phyloP scores from a whole-genome alignment of 169 alveolate genomes.

The Plasmodium sp. region DNA sequence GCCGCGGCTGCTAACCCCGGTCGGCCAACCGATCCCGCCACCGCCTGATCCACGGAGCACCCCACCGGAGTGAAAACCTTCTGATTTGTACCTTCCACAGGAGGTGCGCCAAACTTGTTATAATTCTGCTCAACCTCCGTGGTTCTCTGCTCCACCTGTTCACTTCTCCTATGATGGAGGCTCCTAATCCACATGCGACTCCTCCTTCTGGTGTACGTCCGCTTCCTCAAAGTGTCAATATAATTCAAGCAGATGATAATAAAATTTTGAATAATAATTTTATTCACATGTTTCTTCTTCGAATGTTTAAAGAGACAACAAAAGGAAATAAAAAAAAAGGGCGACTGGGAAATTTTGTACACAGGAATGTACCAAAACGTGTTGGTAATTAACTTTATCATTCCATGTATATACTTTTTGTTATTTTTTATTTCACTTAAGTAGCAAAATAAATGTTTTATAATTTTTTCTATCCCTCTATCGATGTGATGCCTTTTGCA shows the following conservation, averaged over 20 bases:
- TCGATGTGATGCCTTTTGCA: conserved; percentile 39
- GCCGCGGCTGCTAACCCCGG: not conserved
- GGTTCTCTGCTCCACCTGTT: not conserved
- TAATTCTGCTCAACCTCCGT: not conserved
- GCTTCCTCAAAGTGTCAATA: conserved; percentile 3
- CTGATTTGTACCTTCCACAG: not conserved
- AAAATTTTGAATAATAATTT: conserved; percentile 54
- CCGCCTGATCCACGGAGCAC: not conserved
- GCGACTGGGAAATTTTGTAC: conserved; percentile 3
- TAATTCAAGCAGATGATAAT: conserved; percentile 15
- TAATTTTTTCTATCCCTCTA: conserved; percentile 48
- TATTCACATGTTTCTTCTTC: conserved; percentile 7
- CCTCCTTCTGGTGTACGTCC: not conserved
- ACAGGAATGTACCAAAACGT: conserved; percentile 22
- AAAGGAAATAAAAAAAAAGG: conserved; percentile 66
- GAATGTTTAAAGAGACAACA: conserved; percentile 44
- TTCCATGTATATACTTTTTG: conserved; percentile 16
- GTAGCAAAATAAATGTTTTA: conserved; percentile 45
- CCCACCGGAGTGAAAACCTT: not conserved
- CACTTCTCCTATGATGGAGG: not conserved
- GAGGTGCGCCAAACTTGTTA: not conserved
- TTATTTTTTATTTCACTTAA: conserved; percentile 39
- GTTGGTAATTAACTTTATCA: conserved; percentile 46
- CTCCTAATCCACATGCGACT: not conserved
- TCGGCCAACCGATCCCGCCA: not conserved